Percentiles rank a stretch among this genome's conserved stretches.
These are phyloP conservation scores for Syzygium oleosum DNA, from an alignment of 345 rosid genomes.

Conservation along the genomic window DNA sequence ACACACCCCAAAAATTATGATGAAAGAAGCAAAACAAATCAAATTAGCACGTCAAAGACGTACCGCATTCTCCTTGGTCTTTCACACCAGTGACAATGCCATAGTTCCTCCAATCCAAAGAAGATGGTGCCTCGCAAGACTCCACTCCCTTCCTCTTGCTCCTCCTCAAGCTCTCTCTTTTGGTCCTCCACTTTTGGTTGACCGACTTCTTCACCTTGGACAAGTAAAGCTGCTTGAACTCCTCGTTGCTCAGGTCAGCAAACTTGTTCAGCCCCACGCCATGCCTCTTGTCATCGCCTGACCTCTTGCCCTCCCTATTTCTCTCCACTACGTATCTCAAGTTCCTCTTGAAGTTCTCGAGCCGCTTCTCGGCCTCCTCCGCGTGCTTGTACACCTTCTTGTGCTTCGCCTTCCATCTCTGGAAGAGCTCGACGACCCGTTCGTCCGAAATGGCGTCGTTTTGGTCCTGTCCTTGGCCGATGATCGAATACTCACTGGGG, in stretches of 20 bases:
- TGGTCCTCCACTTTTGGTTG: conserved; percentile 4
- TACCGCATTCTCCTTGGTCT: conserved; percentile 55
- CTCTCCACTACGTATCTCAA: conserved; percentile 35
- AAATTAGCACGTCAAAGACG: not conserved
- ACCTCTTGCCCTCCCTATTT: not conserved
- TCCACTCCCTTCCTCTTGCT: conserved; percentile 6
- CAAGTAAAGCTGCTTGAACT: conserved; percentile 30
- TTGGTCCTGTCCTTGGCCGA: conserved; percentile 6
- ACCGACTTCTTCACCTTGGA: conserved; percentile 37
- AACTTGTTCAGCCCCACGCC: conserved; percentile 52
- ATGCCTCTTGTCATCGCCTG: conserved; percentile 1
- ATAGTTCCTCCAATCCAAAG: conserved; percentile 58
- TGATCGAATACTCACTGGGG: conserved; percentile 35
- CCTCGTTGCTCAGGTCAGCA: conserved; percentile 63
- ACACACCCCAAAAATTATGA: not conserved
- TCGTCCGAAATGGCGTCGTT: conserved; percentile 25
- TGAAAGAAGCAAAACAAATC: not conserved
- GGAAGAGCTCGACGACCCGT: conserved; percentile 26
- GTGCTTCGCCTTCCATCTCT: conserved; percentile 39
- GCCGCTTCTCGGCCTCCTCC: conserved; percentile 32
- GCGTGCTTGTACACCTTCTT: conserved; percentile 27
- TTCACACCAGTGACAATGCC: conserved; percentile 49
- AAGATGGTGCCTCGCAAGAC: conserved; percentile 32
- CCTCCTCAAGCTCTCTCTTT: not conserved
- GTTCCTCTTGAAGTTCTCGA: conserved; percentile 30